A percentile compares a stretch with the other conserved stretches of the same genome.
Evolutionary conservation across 208 protist species (phyloP).

Genomic region (Porcisia hertigi): DNA sequence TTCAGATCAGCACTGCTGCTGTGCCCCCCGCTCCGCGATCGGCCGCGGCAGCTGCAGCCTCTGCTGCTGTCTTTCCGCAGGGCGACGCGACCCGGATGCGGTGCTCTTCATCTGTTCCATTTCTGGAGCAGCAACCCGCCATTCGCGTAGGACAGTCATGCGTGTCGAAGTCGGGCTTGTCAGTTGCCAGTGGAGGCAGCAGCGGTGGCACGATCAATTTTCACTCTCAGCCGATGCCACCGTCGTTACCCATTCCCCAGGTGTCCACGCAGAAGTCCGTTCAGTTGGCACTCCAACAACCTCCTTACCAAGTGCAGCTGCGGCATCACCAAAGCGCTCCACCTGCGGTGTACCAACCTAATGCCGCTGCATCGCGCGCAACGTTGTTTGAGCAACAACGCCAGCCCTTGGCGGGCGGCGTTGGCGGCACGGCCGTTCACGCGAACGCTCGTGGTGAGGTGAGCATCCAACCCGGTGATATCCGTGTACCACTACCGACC

Average conservation of each 20-base stretch:
- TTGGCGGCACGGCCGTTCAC: no score
- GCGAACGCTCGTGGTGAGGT: neutral
- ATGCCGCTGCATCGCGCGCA: neutral
- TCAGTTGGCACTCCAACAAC: neutral
- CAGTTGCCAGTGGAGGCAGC: neutral
- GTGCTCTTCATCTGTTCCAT: neutral
- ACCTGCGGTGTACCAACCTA: neutral
- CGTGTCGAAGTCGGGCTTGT: neutral
- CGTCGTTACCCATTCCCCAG: neutral
- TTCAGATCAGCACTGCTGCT: neutral
- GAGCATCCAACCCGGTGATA: neutral
- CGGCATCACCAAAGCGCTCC: neutral
- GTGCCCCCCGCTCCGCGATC: slow-evolving; percentile 3
- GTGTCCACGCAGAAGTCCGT: neutral
- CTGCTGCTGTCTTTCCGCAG: no score
- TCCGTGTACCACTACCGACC: neutral
- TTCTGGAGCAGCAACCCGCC: slow-evolving; percentile 1
- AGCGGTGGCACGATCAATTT: neutral
- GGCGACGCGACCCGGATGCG: neutral
- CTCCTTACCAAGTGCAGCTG: neutral
- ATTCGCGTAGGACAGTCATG: neutral
- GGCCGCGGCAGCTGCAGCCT: neutral
- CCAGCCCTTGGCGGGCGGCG: slow-evolving; percentile 1
- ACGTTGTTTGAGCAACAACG: slow-evolving; percentile 10
- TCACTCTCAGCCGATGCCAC: neutral